Evolutionary conservation across 352 stramenopile species (phyloP).

Genomic region (Globisporangium splendens): DNA sequence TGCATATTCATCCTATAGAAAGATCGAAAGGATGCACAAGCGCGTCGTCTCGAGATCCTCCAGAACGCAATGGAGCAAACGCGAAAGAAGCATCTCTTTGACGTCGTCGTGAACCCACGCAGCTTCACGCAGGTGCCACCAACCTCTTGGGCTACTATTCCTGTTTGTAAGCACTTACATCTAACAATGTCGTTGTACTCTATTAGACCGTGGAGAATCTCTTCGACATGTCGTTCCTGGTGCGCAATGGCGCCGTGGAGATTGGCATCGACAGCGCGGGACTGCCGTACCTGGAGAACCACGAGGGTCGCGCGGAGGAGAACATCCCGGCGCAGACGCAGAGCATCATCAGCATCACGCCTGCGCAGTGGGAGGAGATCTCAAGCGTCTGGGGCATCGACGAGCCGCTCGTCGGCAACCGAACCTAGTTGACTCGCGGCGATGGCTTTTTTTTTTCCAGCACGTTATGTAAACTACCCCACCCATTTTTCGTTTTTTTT

Average conservation of each 20-base stretch:
- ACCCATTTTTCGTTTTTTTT: no score
- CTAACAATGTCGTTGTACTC: no score
- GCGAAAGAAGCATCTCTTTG: conserved; percentile 49
- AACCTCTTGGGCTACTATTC: background rate
- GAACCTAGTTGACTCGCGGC: conserved; percentile 12
- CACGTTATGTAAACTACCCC: no score
- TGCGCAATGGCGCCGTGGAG: conserved; percentile 65
- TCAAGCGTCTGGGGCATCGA: conserved; percentile 29
- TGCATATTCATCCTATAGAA: conserved; percentile 28
- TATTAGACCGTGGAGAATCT: conserved; percentile 77
- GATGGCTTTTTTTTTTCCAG: no score
- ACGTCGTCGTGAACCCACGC: conserved; percentile 62
- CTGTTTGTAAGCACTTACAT: background rate
- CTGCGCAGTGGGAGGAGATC: conserved; percentile 63
- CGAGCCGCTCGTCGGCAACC: conserved; percentile 68
- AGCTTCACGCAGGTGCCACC: conserved; percentile 80
- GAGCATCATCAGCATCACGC: conserved; percentile 81
- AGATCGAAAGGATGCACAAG: conserved; percentile 77
- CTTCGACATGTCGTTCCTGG: conserved; percentile 82
- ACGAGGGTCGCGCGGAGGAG: conserved; percentile 48
- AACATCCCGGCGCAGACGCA: conserved; percentile 56
- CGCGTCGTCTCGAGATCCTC: conserved; percentile 63
- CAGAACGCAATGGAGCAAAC: conserved; percentile 49
- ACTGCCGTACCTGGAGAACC: conserved; percentile 68
- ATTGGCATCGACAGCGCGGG: conserved; percentile 58